These are phyloP conservation scores for Anethum foeniculum DNA, from an alignment of 140 eudicot genomes.

Conservation along the genomic window DNA sequence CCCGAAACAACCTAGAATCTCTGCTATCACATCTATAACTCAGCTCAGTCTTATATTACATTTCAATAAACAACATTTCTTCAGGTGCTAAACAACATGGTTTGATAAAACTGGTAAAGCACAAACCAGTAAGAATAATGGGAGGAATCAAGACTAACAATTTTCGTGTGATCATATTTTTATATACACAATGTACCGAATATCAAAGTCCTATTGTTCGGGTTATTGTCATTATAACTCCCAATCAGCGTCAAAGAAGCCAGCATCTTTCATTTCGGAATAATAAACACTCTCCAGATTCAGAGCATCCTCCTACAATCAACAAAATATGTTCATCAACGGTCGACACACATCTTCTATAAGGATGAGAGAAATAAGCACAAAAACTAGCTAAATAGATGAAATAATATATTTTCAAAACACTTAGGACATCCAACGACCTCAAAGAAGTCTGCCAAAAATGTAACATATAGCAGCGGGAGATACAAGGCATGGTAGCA, in stretches of 20 bases:
- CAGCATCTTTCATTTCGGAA: slow-evolving; percentile 88
- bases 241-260: slow-evolving; percentile 70
- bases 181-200: slow-evolving; percentile 9
- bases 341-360: background rate
- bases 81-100: background rate
- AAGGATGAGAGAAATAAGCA: background rate
- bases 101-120: no score
- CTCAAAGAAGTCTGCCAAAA: slow-evolving; percentile 74
- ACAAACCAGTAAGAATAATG: background rate
- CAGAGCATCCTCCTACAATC: slow-evolving; percentile 63
- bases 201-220: background rate
- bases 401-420: background rate
- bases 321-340: background rate
- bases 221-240: slow-evolving; percentile 21
- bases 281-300: slow-evolving; percentile 68
- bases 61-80: background rate
- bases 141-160: background rate
- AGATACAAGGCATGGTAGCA: slow-evolving; percentile 68
- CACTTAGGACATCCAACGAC: slow-evolving; percentile 15
- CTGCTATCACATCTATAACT: background rate
- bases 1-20: background rate
- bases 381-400: background rate
- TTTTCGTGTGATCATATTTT: background rate
- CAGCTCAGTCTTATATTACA: background rate
- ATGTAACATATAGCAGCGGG: slow-evolving; percentile 61